Evolutionary conservation across 2,329 filamentous ascomycete genomes (phyloP).

Genomic region (Zymoseptoria passerinii): DNA sequence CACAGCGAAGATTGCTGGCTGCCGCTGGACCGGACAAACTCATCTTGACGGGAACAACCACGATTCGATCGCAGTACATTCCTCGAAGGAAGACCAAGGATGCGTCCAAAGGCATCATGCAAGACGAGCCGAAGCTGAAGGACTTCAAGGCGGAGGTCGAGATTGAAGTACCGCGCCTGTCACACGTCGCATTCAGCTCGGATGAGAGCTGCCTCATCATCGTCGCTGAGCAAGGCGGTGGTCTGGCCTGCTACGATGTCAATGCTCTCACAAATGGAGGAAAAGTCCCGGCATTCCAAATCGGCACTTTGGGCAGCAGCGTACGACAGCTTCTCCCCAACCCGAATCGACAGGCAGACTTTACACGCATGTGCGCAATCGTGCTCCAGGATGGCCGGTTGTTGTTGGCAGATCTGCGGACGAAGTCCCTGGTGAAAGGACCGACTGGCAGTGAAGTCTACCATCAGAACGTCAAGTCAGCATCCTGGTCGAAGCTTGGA

Average conservation of each 20-base stretch:
- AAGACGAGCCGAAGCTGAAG: constrained; percentile 4
- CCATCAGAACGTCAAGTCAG: constrained; percentile 68
- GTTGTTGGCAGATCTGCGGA: constrained; percentile 71
- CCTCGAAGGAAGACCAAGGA: constrained; percentile 5
- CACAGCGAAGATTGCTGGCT: constrained; percentile 70
- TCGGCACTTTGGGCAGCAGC: constrained; percentile 65
- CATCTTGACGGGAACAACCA: constrained; percentile 66
- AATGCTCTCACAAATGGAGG: constrained; percentile 57
- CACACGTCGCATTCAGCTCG: constrained; percentile 84
- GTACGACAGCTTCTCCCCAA: constrained; percentile 73
- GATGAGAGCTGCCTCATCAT: constrained; percentile 79
- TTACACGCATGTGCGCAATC: constrained; percentile 64
- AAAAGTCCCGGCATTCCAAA: constrained; percentile 61
- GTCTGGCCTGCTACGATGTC: constrained; percentile 75
- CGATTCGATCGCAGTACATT: constrained; percentile 64
- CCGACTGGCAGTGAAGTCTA: constrained; percentile 54
- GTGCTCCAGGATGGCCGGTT: constrained; percentile 75
- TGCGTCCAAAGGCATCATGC: background rate
- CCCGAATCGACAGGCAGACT: constrained; percentile 54
- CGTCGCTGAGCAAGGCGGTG: constrained; percentile 71
- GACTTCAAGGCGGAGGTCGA: constrained; percentile 46
- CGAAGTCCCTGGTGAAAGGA: constrained; percentile 50
- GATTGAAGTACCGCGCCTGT: constrained; percentile 67
- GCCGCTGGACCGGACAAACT: constrained; percentile 78
- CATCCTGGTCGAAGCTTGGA: constrained; percentile 85